Conservation (phyloP, 805 yeast species). For the Debaryomyces castellii region DNA sequence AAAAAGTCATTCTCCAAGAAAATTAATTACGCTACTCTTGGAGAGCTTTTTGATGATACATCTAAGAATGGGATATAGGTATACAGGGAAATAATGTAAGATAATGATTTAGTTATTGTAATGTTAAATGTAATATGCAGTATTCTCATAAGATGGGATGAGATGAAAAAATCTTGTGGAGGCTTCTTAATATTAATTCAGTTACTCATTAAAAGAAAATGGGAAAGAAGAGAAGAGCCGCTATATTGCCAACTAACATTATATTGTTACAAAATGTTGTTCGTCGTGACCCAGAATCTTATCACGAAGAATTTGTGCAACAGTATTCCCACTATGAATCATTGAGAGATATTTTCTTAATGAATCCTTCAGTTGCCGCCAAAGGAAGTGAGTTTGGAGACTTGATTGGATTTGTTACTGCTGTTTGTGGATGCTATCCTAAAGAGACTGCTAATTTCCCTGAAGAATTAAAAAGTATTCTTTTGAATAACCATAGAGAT, state of each 20-base stretch:
- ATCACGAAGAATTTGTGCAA: conserved; percentile 88
- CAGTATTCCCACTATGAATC: conserved; percentile 94
- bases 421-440: conserved; percentile 88
- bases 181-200: background rate
- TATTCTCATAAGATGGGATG: conserved; percentile 5
- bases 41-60: conserved; percentile 39
- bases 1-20: conserved; percentile 81
- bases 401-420: conserved; percentile 85
- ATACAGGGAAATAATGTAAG: background rate
- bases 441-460: conserved; percentile 86
- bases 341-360: conserved; percentile 78
- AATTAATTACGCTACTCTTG: conserved; percentile 83
- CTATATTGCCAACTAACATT: conserved; percentile 88
- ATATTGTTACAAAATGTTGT: conserved; percentile 89
- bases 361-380: conserved; percentile 59
- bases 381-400: conserved; percentile 71
- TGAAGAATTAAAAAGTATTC: conserved; percentile 66
- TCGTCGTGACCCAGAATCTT: conserved; percentile 90
- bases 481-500: conserved; percentile 75
- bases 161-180: conserved; percentile 5
- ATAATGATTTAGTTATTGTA: background rate
- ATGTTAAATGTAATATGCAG: conserved; percentile 1
- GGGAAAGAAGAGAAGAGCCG: conserved; percentile 90
- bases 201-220: conserved; percentile 34
- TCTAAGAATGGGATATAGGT: conserved; percentile 6